Evolutionary conservation across 495 filamentous ascomycete genomes (phyloP), one percentile per base, ranked within the genome.

Genomic region (Penicillium lividum): DNA sequence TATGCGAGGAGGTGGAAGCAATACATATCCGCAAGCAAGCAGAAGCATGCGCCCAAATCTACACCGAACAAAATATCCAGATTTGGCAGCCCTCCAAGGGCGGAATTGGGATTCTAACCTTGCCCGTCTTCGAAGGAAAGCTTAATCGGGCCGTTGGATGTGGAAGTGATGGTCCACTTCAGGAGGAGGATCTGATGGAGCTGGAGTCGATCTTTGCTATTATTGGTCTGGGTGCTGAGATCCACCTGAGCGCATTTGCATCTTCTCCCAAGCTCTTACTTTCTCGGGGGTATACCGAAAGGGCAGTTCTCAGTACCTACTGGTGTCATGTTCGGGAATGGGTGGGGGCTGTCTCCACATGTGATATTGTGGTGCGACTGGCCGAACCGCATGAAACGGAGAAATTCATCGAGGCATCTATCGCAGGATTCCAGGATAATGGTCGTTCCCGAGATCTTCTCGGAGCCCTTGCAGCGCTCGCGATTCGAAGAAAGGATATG

Each of bases 1-100:
- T 48, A n/a, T 62, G 55, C 27, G 63, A 65, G 30, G 10, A 47
- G 27, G 49, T 36, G 22, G 63, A 63, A 28, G 43, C 16, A 5
- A 30, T 56, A 42, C 59, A 62, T 22, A 45, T 62, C 27, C 50
- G 48, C n/a, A 56, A 56, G n/a, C 59, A 66, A 59, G 63, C 47
- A 13, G 56, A 66, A 46, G 31, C 40, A 28, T 66, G 56, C 25
- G 25, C 36, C 30, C 31, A 57, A 22, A 38, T 59, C 13, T 57
- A 58, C 34, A 52, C 56, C 4, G 43, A 54, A 7, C 16, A 58
- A 9, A 22, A 59, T 0, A 31, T 62, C 3, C 8, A 51, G 7
- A 34, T 62, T 15, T 48, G 52, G 43, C 30, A 25, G 7, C 7
- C 40, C 2, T 43, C 52, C 16, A 56, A 42, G 15, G 59, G 56